Conservation (phyloP, 352 stramenopile species). For the Globisporangium solare region DNA sequence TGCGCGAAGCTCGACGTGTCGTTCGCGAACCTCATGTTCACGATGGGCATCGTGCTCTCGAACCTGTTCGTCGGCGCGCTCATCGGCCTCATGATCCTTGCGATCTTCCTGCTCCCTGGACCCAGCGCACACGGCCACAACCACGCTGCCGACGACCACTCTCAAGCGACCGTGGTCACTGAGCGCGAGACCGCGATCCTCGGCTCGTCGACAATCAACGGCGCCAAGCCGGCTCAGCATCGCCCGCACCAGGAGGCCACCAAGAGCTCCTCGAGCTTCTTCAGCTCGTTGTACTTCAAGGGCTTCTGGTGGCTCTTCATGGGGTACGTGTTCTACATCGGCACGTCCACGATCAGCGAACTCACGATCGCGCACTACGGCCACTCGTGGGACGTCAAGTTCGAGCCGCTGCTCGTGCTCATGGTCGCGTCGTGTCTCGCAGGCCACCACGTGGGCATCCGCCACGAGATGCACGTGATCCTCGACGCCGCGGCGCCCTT, state of each 20-base stretch:
- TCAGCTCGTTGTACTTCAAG: slow-evolving; percentile 48
- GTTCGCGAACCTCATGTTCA: slow-evolving; percentile 49
- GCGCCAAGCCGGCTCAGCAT: not conserved
- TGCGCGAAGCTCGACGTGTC: slow-evolving; percentile 51
- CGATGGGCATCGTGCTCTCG: slow-evolving; percentile 40
- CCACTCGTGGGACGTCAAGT: slow-evolving; percentile 61
- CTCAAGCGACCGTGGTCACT: not conserved
- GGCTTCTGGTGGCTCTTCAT: slow-evolving; percentile 60
- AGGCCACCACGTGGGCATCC: slow-evolving; percentile 51
- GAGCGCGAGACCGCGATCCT: slow-evolving; percentile 8
- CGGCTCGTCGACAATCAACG: no score
- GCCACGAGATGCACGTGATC: slow-evolving; percentile 77
- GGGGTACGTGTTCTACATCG: slow-evolving; percentile 60
- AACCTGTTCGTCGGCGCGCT: slow-evolving; percentile 48
- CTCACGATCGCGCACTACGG: slow-evolving; percentile 37
- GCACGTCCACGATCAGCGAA: slow-evolving; percentile 37
- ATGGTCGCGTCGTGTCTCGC: slow-evolving; percentile 63
- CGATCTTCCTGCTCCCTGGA: slow-evolving; percentile 57
- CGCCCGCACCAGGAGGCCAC: not conserved
- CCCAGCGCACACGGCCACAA: slow-evolving; percentile 12
- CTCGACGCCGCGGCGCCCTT: slow-evolving; percentile 59
- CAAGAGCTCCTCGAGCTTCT: not conserved
- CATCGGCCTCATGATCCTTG: slow-evolving; percentile 43
- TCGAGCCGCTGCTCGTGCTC: slow-evolving; percentile 63
- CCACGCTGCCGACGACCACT: slow-evolving; percentile 27